Evolutionary conservation across 208 protist genomes (phyloP).

Genomic region (Leishmania turanica): DNA sequence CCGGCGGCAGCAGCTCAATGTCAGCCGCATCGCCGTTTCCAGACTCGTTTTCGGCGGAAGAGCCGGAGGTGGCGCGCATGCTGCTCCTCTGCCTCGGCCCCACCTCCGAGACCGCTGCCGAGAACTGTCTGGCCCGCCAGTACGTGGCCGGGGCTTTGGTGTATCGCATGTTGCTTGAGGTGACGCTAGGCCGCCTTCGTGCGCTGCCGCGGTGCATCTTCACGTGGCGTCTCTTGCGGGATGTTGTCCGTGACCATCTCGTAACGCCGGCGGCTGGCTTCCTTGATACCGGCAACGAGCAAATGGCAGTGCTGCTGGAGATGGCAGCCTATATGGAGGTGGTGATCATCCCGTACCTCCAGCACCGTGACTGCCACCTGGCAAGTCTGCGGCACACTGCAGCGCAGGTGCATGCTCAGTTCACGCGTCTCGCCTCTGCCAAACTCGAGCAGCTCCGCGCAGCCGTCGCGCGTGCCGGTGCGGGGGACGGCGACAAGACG

Average conservation of each 20-base stretch:
- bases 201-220: slow-evolving; percentile 51
- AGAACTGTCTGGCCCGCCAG: not conserved
- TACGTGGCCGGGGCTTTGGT: slow-evolving; percentile 35
- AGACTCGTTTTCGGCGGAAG: slow-evolving; percentile 12
- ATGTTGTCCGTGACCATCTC: slow-evolving; percentile 9
- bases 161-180: slow-evolving; percentile 50
- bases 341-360: slow-evolving; percentile 23
- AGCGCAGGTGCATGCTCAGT: slow-evolving; percentile 22
- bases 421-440: slow-evolving; percentile 7
- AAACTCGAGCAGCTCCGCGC: slow-evolving; percentile 4
- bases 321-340: slow-evolving; percentile 10
- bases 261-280: not conserved
- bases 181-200: slow-evolving; percentile 44
- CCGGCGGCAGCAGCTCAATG: not conserved
- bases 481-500: not conserved
- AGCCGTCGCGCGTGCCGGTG: not conserved
- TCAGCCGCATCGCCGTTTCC: not conserved
- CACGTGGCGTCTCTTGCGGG: slow-evolving; percentile 51
- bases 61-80: slow-evolving; percentile 20
- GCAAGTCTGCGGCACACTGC: slow-evolving; percentile 16
- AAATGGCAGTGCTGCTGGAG: not conserved
- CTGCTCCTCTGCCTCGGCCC: slow-evolving; percentile 2
- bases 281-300: not conserved
- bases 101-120: not conserved
- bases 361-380: slow-evolving; percentile 33